Evolutionary conservation across 2,329 filamentous ascomycete genomes (phyloP).

Genomic region (Colletotrichum orbiculare): DNA sequence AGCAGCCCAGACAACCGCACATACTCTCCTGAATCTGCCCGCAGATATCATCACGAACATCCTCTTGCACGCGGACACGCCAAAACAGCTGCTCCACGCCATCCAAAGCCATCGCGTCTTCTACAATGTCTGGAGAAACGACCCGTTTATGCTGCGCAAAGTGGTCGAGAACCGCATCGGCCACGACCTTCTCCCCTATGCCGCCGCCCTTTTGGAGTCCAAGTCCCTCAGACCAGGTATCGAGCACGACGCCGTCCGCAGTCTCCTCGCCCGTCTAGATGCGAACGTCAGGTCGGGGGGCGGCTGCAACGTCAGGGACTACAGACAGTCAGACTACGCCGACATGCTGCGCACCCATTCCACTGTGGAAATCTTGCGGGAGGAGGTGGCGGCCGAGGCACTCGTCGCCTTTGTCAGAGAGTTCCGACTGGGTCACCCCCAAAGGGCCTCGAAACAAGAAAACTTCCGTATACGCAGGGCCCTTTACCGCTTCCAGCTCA

Average conservation of each 20-base stretch:
- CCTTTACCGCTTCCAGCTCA: constrained; percentile 7
- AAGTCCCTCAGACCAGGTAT: background rate
- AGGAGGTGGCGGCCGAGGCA: background rate
- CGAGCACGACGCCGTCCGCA: background rate
- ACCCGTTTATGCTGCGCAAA: background rate
- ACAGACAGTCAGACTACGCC: background rate
- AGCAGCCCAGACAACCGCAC: background rate
- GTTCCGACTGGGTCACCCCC: background rate
- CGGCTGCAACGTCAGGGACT: background rate
- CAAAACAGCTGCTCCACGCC: background rate
- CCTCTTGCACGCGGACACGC: background rate
- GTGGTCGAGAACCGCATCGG: background rate
- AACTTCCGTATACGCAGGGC: constrained; percentile 3
- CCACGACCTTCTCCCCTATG: background rate
- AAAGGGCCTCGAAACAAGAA: background rate
- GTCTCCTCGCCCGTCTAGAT: background rate
- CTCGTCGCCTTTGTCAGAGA: background rate
- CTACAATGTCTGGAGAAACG: background rate
- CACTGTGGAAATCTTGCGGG: background rate
- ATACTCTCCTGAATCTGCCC: background rate
- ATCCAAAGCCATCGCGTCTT: constrained; percentile 1
- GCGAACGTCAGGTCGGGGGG: background rate
- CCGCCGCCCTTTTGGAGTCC: constrained; percentile 4
- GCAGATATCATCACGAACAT: background rate
- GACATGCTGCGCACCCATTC: background rate